These are phyloP conservation scores for Pichia sp. DNA, from an alignment of 1,139 yeast species.

Conservation along the genomic window DNA sequence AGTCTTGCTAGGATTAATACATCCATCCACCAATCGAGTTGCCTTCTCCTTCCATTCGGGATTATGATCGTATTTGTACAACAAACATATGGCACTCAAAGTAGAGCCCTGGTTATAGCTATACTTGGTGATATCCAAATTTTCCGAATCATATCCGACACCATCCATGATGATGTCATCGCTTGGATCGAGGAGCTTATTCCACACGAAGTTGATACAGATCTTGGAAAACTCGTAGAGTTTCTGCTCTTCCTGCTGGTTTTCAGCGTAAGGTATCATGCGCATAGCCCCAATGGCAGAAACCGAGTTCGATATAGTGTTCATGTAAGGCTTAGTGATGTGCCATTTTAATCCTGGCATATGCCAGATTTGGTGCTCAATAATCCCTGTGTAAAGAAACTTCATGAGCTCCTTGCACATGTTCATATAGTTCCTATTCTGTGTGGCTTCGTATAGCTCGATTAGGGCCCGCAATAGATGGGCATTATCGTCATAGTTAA, in stretches of 20 bases:
- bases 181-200: slow-evolving; percentile 46
- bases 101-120: slow-evolving; percentile 71
- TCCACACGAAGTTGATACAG: slow-evolving; percentile 38
- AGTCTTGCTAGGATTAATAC: slow-evolving; percentile 50
- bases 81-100: slow-evolving; percentile 48
- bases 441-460: slow-evolving; percentile 67
- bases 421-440: slow-evolving; percentile 48
- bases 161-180: slow-evolving; percentile 65
- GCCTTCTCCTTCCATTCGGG: slow-evolving; percentile 54
- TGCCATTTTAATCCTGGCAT: slow-evolving; percentile 64
- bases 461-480: slow-evolving; percentile 66
- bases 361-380: slow-evolving; percentile 38
- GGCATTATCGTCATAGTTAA: slow-evolving; percentile 74
- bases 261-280: slow-evolving; percentile 39
- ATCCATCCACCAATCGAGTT: slow-evolving; percentile 55
- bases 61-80: slow-evolving; percentile 52
- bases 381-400: slow-evolving; percentile 58
- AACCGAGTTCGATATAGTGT: slow-evolving; percentile 69
- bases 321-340: slow-evolving; percentile 53
- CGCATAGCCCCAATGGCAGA: slow-evolving; percentile 57
- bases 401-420: slow-evolving; percentile 56
- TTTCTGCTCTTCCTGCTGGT: slow-evolving; percentile 14
- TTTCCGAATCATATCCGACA: slow-evolving; percentile 45
- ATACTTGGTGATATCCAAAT: slow-evolving; percentile 53
- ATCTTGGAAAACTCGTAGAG: slow-evolving; percentile 40